phyloP scores from a whole-genome alignment of 179 eudicot genomes.

The Spinacia oleracea region DNA sequence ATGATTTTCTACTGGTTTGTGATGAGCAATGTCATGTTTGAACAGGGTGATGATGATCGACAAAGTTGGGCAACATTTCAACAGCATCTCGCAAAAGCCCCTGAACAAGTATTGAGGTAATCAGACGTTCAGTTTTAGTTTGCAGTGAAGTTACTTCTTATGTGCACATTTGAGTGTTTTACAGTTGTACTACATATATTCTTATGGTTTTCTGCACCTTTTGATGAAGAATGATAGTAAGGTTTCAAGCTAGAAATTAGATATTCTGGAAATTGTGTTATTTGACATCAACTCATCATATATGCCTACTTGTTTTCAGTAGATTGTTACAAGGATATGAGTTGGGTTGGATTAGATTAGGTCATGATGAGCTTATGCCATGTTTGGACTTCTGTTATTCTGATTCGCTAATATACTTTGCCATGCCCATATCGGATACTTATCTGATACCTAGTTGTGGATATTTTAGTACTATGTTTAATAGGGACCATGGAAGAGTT shows the following conservation, averaged over 20 bases:
- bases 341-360: no score
- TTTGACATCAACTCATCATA: neutral
- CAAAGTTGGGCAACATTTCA: constrained; percentile 50
- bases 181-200: neutral
- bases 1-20: neutral
- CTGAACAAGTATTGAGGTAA: constrained; percentile 82
- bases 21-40: no score
- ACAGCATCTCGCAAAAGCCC: constrained; percentile 55
- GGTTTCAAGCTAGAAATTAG: neutral
- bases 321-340: no score
- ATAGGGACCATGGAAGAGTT: no score
- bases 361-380: no score
- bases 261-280: neutral
- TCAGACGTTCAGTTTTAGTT: neutral
- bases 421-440: no score
- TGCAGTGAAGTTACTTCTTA: neutral
- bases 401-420: no score
- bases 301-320: no score
- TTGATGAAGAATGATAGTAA: neutral
- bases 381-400: no score
- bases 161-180: neutral
- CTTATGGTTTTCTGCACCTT: neutral
- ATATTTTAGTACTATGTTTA: no score
- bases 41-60: constrained; percentile 62
- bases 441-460: no score